Percentiles rank a stretch among this genome's conserved stretches.
These are phyloP conservation scores for Cutaneotrichosporon sp. DNA, from an alignment of 1,284 basidiomycete genomes.

Conservation along the genomic window DNA sequence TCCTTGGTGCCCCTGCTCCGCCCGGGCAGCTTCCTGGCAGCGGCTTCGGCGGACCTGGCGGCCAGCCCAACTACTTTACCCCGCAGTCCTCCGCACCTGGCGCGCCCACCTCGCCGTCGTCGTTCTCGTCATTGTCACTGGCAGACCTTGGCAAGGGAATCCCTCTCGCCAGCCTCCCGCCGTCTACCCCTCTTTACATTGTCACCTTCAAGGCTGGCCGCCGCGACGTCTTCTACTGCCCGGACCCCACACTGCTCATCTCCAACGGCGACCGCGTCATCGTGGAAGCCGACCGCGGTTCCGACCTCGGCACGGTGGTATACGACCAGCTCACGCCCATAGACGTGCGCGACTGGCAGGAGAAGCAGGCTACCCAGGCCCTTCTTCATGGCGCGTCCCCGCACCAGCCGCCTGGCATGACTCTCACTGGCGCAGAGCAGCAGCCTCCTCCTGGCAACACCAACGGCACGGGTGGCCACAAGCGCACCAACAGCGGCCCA, in stretches of 20 bases:
- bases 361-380: constrained; percentile 61
- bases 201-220: constrained; percentile 97
- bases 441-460: constrained; percentile 10
- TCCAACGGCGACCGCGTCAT: constrained; percentile 87
- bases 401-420: constrained; percentile 54
- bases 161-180: constrained; percentile 76
- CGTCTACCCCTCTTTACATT: constrained; percentile 87
- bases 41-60: constrained; percentile 15
- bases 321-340: constrained; percentile 87
- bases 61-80: background rate
- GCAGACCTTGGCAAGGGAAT: constrained; percentile 87
- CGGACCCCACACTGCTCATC: constrained; percentile 61
- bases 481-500: constrained; percentile 20
- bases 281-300: constrained; percentile 91
- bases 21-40: constrained; percentile 3
- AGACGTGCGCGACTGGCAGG: constrained; percentile 88
- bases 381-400: constrained; percentile 48
- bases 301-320: constrained; percentile 85
- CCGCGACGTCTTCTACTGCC: constrained; percentile 89
- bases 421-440: constrained; percentile 32
- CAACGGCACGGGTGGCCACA: constrained; percentile 12
- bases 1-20: constrained; percentile 2
- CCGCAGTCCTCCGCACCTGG: background rate
- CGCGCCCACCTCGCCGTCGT: constrained; percentile 38
- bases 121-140: constrained; percentile 48